Percentiles rank a stretch among this genome's conserved stretches.
These are phyloP conservation scores for Gynandropsis gynandra DNA, from an alignment of 345 rosid genomes.

Conservation along the genomic window DNA sequence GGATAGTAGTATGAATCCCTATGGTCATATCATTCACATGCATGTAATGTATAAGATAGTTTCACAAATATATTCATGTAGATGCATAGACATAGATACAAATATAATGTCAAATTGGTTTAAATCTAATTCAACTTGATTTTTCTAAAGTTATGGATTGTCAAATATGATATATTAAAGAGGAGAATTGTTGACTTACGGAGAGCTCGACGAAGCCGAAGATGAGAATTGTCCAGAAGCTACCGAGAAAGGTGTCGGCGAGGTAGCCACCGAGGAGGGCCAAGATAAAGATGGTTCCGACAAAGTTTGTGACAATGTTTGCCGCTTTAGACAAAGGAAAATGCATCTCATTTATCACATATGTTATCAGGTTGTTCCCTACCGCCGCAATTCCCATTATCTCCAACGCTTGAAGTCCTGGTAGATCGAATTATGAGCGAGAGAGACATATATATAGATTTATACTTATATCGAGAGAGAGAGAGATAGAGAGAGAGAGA, in stretches of 20 bases:
- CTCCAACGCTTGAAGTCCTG: conserved; percentile 90
- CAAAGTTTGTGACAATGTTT: conserved; percentile 87
- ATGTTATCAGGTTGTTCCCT: conserved; percentile 98
- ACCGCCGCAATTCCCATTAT: conserved; percentile 97
- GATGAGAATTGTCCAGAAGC: conserved; percentile 93
- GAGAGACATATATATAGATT: background rate
- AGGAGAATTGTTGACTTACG: conserved; percentile 33
- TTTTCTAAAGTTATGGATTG: background rate
- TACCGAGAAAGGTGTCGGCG: conserved; percentile 86
- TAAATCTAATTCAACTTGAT: too few relatives aligned
- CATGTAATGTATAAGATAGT: too few relatives aligned
- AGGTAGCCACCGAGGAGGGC: conserved; percentile 91
- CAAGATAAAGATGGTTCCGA: conserved; percentile 78
- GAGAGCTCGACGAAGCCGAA: conserved; percentile 92
- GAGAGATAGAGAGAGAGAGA: background rate
- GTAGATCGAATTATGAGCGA: background rate
- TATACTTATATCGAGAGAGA: conserved; percentile 2
- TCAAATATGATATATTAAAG: background rate
- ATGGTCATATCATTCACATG: background rate
- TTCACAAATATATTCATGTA: too few relatives aligned
- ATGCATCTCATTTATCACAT: conserved; percentile 96
- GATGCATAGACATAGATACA: too few relatives aligned
- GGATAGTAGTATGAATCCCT: conserved; percentile 90
- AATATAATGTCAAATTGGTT: too few relatives aligned
- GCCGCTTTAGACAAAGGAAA: conserved; percentile 70